These are phyloP conservation scores for Ophiostoma sp. DNA, from an alignment of 2,329 filamentous ascomycete genomes.

Conservation along the genomic window DNA sequence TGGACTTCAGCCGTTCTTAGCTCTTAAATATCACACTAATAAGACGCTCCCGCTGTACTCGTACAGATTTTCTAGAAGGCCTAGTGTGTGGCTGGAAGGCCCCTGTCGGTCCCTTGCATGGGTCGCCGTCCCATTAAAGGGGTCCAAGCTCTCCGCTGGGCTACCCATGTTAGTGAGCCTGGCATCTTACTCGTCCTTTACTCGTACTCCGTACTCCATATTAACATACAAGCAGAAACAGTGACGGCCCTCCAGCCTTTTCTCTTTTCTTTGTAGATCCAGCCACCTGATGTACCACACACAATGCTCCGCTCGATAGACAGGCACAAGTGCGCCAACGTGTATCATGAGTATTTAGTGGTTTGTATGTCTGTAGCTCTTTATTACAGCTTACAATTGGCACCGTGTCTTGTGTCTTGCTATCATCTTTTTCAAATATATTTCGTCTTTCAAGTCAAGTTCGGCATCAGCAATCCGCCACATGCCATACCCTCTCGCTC, in stretches of 20 bases:
- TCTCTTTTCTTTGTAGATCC: background rate
- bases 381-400: too few relatives aligned
- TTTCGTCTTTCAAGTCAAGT: too few relatives aligned
- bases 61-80: background rate
- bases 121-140: background rate
- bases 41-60: background rate
- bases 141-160: constrained; percentile 3
- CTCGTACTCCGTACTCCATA: background rate
- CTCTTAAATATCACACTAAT: background rate
- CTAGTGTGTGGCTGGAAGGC: constrained; percentile 4
- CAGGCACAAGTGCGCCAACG: too few relatives aligned
- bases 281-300: background rate
- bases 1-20: background rate
- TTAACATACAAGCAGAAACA: background rate
- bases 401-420: too few relatives aligned
- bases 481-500: too few relatives aligned
- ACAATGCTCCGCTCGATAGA: background rate
- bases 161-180: background rate
- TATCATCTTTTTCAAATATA: too few relatives aligned
- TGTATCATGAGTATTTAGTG: too few relatives aligned
- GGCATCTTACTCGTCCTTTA: too few relatives aligned
- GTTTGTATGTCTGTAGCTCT: too few relatives aligned
- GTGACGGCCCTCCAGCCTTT: constrained; percentile 3
- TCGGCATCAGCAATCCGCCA: too few relatives aligned
- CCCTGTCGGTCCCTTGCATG: constrained; percentile 2